Conservation (phyloP, 139 green algal genomes). For the Coccomyxa sp. region DNA sequence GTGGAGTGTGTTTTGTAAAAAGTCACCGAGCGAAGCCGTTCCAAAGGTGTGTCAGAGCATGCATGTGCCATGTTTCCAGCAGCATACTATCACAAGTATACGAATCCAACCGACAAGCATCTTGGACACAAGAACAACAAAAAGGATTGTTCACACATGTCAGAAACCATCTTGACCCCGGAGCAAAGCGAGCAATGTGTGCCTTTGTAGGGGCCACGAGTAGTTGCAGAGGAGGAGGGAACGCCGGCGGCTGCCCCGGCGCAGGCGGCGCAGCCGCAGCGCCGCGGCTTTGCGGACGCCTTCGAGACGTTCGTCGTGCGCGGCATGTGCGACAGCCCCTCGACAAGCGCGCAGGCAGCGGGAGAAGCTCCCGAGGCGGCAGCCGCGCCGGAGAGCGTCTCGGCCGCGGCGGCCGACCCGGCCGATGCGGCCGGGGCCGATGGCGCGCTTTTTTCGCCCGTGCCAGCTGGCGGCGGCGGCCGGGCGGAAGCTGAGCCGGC, state of each 20-base stretch:
- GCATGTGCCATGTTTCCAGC: neutral
- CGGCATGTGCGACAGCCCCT: neutral
- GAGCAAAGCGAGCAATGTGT: no score
- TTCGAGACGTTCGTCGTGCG: neutral
- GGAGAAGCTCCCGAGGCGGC: neutral
- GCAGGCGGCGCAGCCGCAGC: neutral
- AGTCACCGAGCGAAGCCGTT: no score
- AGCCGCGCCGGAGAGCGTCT: neutral
- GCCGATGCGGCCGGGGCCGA: neutral
- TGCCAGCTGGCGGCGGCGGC: neutral
- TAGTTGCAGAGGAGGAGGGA: no score
- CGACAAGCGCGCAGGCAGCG: no score
- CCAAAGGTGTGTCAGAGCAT: neutral
- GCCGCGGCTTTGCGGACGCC: neutral
- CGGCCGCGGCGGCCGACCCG: neutral
- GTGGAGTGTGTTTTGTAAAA: no score
- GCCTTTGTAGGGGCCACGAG: no score
- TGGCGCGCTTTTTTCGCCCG: neutral
- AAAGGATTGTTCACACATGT: no score
- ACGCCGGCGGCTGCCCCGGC: no score
- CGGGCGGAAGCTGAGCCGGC: no score
- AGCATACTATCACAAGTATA: neutral
- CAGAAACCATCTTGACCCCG: no score
- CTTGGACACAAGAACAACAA: neutral
- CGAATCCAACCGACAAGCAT: neutral